phyloP scores from a whole-genome alignment of 2,329 filamentous ascomycete species.

The Fusarium sp. region DNA sequence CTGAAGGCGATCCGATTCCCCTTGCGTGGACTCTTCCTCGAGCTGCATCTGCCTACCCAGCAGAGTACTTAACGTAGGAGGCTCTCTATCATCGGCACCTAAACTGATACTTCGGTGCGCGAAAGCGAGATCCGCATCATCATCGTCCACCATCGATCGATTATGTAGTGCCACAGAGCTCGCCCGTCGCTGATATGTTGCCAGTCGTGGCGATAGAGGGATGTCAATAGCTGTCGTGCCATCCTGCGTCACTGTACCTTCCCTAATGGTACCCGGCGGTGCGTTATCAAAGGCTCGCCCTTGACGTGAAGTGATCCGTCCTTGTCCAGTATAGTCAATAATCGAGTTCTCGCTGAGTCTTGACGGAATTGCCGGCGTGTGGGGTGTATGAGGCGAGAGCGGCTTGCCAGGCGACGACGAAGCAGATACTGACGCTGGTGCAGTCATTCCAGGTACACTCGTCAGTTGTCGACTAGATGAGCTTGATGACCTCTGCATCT shows the following conservation, averaged over 20 bases:
- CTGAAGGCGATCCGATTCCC: conserved; percentile 52
- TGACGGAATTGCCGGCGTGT: conserved; percentile 93
- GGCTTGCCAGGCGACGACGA: conserved; percentile 93
- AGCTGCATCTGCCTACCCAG: conserved; percentile 60
- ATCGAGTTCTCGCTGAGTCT: conserved; percentile 93
- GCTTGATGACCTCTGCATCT: conserved; percentile 84
- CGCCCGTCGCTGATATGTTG: conserved; percentile 70
- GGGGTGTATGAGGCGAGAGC: conserved; percentile 88
- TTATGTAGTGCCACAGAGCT: conserved; percentile 78
- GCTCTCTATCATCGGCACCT: conserved; percentile 73
- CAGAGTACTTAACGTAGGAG: conserved; percentile 74
- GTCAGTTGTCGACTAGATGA: conserved; percentile 74
- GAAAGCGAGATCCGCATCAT: conserved; percentile 71
- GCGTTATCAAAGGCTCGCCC: conserved; percentile 46
- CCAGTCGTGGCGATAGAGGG: conserved; percentile 75
- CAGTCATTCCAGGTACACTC: conserved; percentile 74
- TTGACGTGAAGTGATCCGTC: conserved; percentile 51
- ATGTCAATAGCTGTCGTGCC: conserved; percentile 79
- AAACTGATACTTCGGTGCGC: conserved; percentile 77
- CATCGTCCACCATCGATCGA: conserved; percentile 66
- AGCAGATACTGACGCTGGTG: conserved; percentile 82
- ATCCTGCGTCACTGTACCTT: conserved; percentile 60
- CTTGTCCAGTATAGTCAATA: conserved; percentile 52
- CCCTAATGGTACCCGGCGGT: conserved; percentile 52
- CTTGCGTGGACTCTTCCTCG: conserved; percentile 51